A percentile compares a stretch with the other conserved stretches of the same genome.
These are phyloP conservation scores for Colletotrichum theobromicola DNA, from an alignment of 2,329 filamentous ascomycete species.

Conservation along the genomic window DNA sequence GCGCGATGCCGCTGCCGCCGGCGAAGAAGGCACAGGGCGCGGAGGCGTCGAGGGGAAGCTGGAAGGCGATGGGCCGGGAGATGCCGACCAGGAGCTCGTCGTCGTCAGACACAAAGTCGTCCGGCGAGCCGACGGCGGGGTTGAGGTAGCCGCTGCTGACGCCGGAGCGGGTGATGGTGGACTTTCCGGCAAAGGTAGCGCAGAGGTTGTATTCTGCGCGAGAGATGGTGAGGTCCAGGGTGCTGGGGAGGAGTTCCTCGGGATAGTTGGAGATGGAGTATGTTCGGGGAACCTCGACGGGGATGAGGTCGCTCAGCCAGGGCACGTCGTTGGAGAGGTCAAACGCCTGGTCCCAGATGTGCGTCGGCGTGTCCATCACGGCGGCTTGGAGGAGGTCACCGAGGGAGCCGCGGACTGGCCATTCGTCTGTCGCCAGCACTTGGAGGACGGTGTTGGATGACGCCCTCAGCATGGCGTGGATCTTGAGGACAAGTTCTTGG, in stretches of 20 bases:
- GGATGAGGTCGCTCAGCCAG: slow-evolving; percentile 52
- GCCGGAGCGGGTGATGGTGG: slow-evolving; percentile 42
- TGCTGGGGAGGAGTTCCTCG: slow-evolving; percentile 54
- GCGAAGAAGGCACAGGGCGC: slow-evolving; percentile 59
- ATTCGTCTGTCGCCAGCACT: slow-evolving; percentile 53
- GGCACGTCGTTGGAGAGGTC: slow-evolving; percentile 43
- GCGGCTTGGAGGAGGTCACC: slow-evolving; percentile 56
- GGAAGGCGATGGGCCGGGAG: slow-evolving; percentile 55
- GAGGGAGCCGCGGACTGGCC: slow-evolving; percentile 55
- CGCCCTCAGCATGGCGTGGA: slow-evolving; percentile 52
- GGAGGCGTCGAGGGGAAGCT: slow-evolving; percentile 54
- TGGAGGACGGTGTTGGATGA: slow-evolving; percentile 55
- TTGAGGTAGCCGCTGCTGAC: slow-evolving; percentile 61
- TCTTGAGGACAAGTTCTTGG: slow-evolving; percentile 53
- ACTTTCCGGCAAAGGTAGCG: slow-evolving; percentile 40
- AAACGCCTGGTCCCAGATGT: slow-evolving; percentile 59
- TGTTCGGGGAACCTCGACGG: slow-evolving; percentile 55
- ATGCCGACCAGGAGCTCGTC: slow-evolving; percentile 57
- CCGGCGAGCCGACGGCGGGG: slow-evolving; percentile 38
- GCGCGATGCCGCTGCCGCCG: slow-evolving; percentile 58
- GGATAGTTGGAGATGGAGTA: slow-evolving; percentile 59
- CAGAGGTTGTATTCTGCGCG: slow-evolving; percentile 56
- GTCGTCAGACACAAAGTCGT: slow-evolving; percentile 40
- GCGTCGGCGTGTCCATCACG: slow-evolving; percentile 49
- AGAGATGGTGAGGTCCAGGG: slow-evolving; percentile 56